Conservation (phyloP, 176 grass and related monocot genomes). For the Avena eriantha region DNA sequence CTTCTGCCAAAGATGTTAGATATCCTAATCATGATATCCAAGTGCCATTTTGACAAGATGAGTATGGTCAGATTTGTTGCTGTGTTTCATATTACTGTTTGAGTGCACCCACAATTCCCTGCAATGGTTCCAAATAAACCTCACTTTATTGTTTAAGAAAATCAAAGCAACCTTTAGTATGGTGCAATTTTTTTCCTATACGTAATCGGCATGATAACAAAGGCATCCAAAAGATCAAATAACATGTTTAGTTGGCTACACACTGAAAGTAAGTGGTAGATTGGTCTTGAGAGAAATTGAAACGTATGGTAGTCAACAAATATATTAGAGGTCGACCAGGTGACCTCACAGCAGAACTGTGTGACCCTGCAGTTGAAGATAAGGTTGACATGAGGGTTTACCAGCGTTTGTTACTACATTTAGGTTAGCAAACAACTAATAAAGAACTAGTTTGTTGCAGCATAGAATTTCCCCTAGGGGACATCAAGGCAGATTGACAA, state of each 20-base stretch:
- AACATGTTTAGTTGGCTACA: conserved; percentile 7
- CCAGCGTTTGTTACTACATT: conserved; percentile 7
- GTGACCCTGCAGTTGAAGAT: background rate
- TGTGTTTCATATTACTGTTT: conserved; percentile 12
- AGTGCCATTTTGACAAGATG: conserved; percentile 1
- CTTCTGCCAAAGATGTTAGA: conserved; percentile 31
- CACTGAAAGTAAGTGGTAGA: background rate
- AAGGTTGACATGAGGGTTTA: background rate
- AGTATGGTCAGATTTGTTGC: conserved; percentile 12
- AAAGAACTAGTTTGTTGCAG: conserved; percentile 8
- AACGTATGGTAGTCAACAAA: background rate
- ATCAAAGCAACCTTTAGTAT: conserved; percentile 21
- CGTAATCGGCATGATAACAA: background rate
- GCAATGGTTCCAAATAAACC: conserved; percentile 28
- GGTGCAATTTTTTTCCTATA: conserved; percentile 12
- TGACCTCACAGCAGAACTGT: background rate
- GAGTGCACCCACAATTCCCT: background rate
- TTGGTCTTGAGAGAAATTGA: background rate
- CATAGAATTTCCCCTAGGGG: background rate
- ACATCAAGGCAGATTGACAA: background rate
- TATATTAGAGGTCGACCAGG: background rate
- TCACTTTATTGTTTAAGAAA: conserved; percentile 6
- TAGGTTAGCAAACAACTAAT: background rate
- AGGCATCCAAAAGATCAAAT: background rate
- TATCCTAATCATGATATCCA: conserved; percentile 14